Conservation (phyloP, 2,329 filamentous ascomycete species). For the Alternaria sp. region DNA sequence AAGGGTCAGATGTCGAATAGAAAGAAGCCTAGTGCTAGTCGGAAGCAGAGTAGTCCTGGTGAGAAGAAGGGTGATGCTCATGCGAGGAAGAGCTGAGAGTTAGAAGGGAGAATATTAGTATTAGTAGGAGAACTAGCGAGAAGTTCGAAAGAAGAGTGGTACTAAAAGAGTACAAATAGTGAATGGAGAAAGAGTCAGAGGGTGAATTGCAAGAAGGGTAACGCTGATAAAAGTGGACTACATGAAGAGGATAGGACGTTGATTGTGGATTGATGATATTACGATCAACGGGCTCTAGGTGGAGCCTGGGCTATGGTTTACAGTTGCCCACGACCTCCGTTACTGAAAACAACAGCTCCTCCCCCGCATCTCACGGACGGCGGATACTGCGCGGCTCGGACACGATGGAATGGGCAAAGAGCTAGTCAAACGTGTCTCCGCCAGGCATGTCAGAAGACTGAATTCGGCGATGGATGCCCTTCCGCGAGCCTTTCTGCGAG, state of each 20-base stretch:
- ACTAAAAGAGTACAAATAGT: no score
- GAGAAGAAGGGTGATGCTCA: not conserved
- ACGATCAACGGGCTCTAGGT: no score
- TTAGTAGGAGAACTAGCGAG: not conserved
- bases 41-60: not conserved
- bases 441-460: not conserved
- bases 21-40: not conserved
- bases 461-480: not conserved
- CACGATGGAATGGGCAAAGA: not conserved
- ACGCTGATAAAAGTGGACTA: no score
- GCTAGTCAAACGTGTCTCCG: not conserved
- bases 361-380: no score
- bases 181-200: no score
- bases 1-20: not conserved
- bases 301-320: no score
- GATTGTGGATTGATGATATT: no score
- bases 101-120: fast-evolving
- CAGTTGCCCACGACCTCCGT: no score
- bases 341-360: no score
- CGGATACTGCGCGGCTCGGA: no score
- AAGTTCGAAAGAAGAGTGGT: not conserved
- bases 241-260: no score
- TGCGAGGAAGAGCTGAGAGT: not conserved
- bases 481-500: not conserved
- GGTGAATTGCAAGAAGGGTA: no score